Conservation (phyloP, 1,139 yeast species). For the Kodamaea derodonti region DNA sequence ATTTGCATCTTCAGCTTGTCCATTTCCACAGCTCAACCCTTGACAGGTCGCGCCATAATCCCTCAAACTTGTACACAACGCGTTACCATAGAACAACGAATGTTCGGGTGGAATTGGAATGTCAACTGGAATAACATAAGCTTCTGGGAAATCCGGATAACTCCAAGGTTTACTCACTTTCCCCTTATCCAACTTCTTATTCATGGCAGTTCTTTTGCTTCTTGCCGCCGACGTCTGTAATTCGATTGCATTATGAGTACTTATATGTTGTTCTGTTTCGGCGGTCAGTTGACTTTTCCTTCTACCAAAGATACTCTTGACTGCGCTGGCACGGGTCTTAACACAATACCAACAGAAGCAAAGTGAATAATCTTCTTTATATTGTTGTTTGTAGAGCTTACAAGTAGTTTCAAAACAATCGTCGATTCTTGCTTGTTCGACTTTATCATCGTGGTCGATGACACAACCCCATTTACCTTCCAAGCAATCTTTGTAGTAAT, state of each 20-base stretch:
- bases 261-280: slow-evolving; percentile 13
- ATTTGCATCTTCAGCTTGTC: background rate
- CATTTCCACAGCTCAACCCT: slow-evolving; percentile 5
- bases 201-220: slow-evolving; percentile 1
- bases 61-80: slow-evolving; percentile 11
- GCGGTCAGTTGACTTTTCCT: slow-evolving; percentile 1
- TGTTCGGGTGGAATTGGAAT: slow-evolving; percentile 7
- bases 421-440: slow-evolving; percentile 19
- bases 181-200: slow-evolving; percentile 7
- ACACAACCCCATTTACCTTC: slow-evolving; percentile 9
- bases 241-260: slow-evolving; percentile 16
- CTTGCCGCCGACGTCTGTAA: slow-evolving; percentile 10
- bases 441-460: slow-evolving; percentile 28
- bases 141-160: slow-evolving; percentile 5
- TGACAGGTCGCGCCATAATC: slow-evolving; percentile 11
- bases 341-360: slow-evolving; percentile 28
- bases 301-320: slow-evolving; percentile 8
- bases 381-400: slow-evolving; percentile 15
- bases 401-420: slow-evolving; percentile 19
- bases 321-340: slow-evolving; percentile 5
- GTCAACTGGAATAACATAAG: slow-evolving; percentile 12
- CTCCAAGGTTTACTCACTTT: slow-evolving; percentile 9
- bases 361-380: slow-evolving; percentile 21
- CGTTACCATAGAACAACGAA: slow-evolving; percentile 10
- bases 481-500: slow-evolving; percentile 22